Percentiles rank a stretch among this genome's conserved stretches.
Evolutionary conservation across 2,329 filamentous ascomycete genomes (phyloP).

Genomic region (Lecanicillium sp.): DNA sequence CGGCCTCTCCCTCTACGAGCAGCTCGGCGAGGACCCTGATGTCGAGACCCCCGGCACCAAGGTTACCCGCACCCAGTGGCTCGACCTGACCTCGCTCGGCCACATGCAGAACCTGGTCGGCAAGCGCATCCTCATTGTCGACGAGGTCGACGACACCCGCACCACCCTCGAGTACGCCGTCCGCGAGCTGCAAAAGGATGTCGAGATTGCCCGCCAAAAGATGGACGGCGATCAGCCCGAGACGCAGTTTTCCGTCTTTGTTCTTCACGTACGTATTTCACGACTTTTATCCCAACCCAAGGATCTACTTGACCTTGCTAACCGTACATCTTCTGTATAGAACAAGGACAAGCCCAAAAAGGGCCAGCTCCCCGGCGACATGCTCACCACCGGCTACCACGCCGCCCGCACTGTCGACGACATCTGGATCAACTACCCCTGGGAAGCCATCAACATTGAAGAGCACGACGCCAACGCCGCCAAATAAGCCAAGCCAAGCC

Average conservation of each 20-base stretch:
- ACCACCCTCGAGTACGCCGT: slow-evolving; percentile 94
- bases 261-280: slow-evolving; percentile 75
- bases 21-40: slow-evolving; percentile 49
- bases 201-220: slow-evolving; percentile 68
- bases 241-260: slow-evolving; percentile 91
- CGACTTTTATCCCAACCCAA: slow-evolving; percentile 6
- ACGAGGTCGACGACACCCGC: slow-evolving; percentile 92
- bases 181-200: slow-evolving; percentile 88
- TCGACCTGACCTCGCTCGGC: slow-evolving; percentile 74
- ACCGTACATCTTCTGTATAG: slow-evolving; percentile 32
- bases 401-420: slow-evolving; percentile 86
- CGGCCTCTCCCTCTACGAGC: slow-evolving; percentile 93
- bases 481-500: no score
- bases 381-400: slow-evolving; percentile 70
- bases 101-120: slow-evolving; percentile 85
- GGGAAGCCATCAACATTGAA: slow-evolving; percentile 92
- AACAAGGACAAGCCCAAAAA: slow-evolving; percentile 99
- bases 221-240: slow-evolving; percentile 55
- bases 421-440: slow-evolving; percentile 98
- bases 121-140: slow-evolving; percentile 86
- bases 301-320: slow-evolving; percentile 7
- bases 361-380: slow-evolving; percentile 69
- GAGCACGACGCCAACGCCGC: slow-evolving; percentile 58
- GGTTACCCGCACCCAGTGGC: slow-evolving; percentile 96
- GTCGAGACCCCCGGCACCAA: slow-evolving; percentile 77